phyloP scores from a whole-genome alignment of 352 stramenopile species.

The Globisporangium okanoganense region DNA sequence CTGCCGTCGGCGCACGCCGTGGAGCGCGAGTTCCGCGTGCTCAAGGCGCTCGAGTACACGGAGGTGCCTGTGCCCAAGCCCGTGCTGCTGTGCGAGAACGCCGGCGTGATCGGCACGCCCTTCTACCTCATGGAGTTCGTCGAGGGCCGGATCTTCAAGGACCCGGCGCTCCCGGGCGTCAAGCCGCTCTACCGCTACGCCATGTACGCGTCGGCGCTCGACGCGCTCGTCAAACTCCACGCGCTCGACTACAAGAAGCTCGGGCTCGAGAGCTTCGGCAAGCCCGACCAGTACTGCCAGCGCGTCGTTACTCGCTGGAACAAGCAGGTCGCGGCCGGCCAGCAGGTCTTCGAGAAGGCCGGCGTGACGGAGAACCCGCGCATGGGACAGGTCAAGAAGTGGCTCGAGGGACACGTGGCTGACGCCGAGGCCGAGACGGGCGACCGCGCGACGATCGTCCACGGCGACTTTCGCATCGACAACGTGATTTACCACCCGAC shows the following conservation, averaged over 20 bases:
- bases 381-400: conserved; percentile 47
- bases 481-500: conserved; percentile 87
- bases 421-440: conserved; percentile 44
- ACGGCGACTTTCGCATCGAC: conserved; percentile 87
- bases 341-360: conserved; percentile 41
- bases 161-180: conserved; percentile 56
- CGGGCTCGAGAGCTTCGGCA: conserved; percentile 55
- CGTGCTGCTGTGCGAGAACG: conserved; percentile 65
- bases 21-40: conserved; percentile 71
- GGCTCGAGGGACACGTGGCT: conserved; percentile 55
- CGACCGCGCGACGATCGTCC: conserved; percentile 48
- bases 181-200: conserved; percentile 72
- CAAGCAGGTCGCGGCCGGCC: conserved; percentile 56
- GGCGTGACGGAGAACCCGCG: conserved; percentile 52
- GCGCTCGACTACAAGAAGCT: conserved; percentile 54
- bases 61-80: conserved; percentile 62
- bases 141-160: conserved; percentile 67
- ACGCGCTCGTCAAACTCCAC: conserved; percentile 66
- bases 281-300: conserved; percentile 63
- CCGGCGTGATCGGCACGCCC: conserved; percentile 52
- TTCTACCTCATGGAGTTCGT: conserved; percentile 88
- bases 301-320: conserved; percentile 72
- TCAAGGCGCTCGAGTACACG: conserved; percentile 62
- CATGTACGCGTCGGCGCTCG: conserved; percentile 73
- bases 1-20: conserved; percentile 78